Percentiles rank a stretch among this genome's conserved stretches.
phyloP scores from a whole-genome alignment of 2,329 filamentous ascomycete species.

The Neonectria faginata region DNA sequence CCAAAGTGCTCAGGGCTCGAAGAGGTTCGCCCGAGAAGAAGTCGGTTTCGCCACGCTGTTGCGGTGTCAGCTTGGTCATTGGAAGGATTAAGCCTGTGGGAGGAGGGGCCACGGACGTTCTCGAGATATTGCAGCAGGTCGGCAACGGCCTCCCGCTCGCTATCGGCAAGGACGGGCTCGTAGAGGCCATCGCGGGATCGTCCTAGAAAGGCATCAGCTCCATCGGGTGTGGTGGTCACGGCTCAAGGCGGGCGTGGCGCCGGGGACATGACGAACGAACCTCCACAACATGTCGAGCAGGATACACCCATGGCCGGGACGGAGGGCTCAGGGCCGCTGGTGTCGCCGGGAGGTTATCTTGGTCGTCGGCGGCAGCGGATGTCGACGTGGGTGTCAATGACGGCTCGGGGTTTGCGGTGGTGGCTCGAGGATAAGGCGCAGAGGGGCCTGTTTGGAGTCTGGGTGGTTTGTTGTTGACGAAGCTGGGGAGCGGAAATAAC shows the following conservation, averaged over 20 bases:
- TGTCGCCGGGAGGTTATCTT: constrained; percentile 24
- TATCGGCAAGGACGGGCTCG: constrained; percentile 91
- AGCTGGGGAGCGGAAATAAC: constrained; percentile 39
- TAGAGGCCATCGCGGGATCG: constrained; percentile 85
- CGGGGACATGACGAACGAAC: constrained; percentile 44
- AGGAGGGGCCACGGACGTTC: constrained; percentile 74
- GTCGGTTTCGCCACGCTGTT: constrained; percentile 92
- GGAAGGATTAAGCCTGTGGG: constrained; percentile 3
- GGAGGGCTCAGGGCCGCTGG: constrained; percentile 34
- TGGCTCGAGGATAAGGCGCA: constrained; percentile 29
- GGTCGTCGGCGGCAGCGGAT: constrained; percentile 25
- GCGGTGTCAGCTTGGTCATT: constrained; percentile 46
- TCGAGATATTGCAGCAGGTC: constrained; percentile 96
- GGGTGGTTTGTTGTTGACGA: constrained; percentile 36
- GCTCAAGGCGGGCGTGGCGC: constrained; percentile 16
- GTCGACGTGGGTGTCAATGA: constrained; percentile 5
- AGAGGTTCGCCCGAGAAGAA: constrained; percentile 98
- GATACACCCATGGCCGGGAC: constrained; percentile 68
- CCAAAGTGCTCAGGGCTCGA: constrained; percentile 91
- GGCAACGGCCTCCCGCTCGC: constrained; percentile 95
- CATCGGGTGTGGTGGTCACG: constrained; percentile 21
- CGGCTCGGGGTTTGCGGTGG: constrained; percentile 23
- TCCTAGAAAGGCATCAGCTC: constrained; percentile 61
- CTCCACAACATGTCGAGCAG: constrained; percentile 70
- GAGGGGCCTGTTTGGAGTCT: constrained; percentile 25